Evolutionary conservation across 2,329 filamentous ascomycete genomes (phyloP).

Genomic region (Colletotrichum lindemuthianum): DNA sequence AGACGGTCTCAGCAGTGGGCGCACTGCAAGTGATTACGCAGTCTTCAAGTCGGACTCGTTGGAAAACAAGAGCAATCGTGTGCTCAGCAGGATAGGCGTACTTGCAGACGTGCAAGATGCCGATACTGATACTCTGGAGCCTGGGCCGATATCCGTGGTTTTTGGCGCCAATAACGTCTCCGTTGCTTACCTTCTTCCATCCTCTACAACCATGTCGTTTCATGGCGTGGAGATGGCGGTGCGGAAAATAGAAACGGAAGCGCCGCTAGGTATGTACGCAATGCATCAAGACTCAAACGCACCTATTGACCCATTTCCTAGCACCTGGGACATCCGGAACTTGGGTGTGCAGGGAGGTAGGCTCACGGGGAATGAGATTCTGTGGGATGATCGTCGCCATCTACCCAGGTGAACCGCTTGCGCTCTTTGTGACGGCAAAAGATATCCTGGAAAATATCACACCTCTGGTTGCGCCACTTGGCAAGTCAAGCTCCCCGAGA

Average conservation of each 20-base stretch:
- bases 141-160: background rate
- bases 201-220: background rate
- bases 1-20: no score
- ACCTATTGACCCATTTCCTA: background rate
- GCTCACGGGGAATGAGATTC: background rate
- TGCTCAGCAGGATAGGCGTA: no score
- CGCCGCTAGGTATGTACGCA: background rate
- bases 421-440: slow-evolving; percentile 7
- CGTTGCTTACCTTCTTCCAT: background rate
- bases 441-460: background rate
- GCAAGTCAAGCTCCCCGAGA: no score
- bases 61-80: no score
- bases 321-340: slow-evolving; percentile 5
- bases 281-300: background rate
- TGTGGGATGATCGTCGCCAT: slow-evolving; percentile 1
- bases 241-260: background rate
- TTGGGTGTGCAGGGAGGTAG: background rate
- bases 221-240: background rate
- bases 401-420: background rate
- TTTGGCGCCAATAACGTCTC: background rate
- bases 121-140: no score
- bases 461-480: no score
- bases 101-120: no score
- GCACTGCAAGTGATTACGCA: no score
- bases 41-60: no score